Base-by-base conservation (phyloP, 176 grass and related monocot species). In the Cenchrus fungigraminus region DNA sequence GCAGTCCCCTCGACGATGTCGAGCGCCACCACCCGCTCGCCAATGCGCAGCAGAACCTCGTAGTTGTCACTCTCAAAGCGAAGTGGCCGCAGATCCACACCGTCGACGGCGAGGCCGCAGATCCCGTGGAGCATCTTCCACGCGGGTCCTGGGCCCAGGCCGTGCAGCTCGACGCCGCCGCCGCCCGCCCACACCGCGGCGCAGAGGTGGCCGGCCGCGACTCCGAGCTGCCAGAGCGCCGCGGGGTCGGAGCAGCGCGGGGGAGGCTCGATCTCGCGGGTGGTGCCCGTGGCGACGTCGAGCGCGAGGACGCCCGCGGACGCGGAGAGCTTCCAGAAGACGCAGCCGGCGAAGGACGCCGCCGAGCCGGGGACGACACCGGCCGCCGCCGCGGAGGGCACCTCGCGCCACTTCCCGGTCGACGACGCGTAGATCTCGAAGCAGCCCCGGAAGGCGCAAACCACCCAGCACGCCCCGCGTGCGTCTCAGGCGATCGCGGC, bases 341-440 rank as follows among this genome's bases (percentile, higher is more conserved):
- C 43, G 59, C 43, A 47, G 77, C 58, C 58, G 22, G 37, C 77
- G 77, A 64, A 65, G 11, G 43, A 43, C 19, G 43, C 77, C 13
- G 77, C 40, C 3, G 77, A 79, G 43, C 77, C 77, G 6, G 77
- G 13, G 13, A 65, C 43, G n/a, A 79, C 22, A 22, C 13, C 22
- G 12, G 77, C 12, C 19, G 77, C 77, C 43, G 3, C 6, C 16
- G 59, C 42, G 59, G 20, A 25, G 1, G 59, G n/a, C 20, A 51
- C 59, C 59, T 79, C 59, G 77, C 40, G 43, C 77, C 77, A 79
- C 40, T 8, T 4, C 12, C 77, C 77, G 6, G 5, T 50, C 59
- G 57, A 61, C 3, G 77, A 64, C 43, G 57, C 12, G 77, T 79
- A 79, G 59, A 79, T 65, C 77, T 79, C 77, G 77, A 79, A 79